Evolutionary conservation across 495 filamentous ascomycete genomes (phyloP), one percentile per base, ranked within the genome.

Genomic region (Hypomontagnella monticulosa): DNA sequence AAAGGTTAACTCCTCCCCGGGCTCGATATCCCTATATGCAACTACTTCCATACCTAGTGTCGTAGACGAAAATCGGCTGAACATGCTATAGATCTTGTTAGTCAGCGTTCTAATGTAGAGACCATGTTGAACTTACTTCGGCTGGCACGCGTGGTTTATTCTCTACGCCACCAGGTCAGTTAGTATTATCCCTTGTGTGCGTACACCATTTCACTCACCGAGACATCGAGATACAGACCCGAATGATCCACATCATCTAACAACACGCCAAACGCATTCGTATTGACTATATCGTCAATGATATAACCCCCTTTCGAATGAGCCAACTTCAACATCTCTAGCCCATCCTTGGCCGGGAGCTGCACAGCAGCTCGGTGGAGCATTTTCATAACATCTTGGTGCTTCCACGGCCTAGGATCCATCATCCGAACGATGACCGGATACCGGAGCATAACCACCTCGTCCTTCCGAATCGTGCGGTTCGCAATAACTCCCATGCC

Each of bases 121-220:
- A 14, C 3, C 3, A 38, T 10, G 10, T 11, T 16, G 33, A 8
- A 54, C 71, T 42, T 48, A 78, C 76, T 69, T 74, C 40, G 76
- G 76, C 15, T 71, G 74, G 37, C 76, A 78, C 0, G 74, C 74
- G 44, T 78, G 76, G 23, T 78, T 78, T 20, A 78, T 50, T 36
- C 76, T 70, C 75, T 77, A 47, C 18, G 40, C 1, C 19, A 19
- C n/a, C 0, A 32, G 1, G 23, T 2, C 0, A 12, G 38, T 55
- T 8, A 48, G 42, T 14, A 40, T 6, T 61, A 0, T n/a, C 14
- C 40, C 14, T 15, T 11, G 6, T n/a, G n/a, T 8, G 18, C 0
- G 19, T 16, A 9, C 16, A 12, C 23, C 1, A 14, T 7, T 43
- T 18, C n/a, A 71, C 74, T 51, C 32, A 75, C 75, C 66, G 72